These are phyloP conservation scores for Cadophora luteo-olivacea DNA, from an alignment of 2,329 filamentous ascomycete species.

Conservation along the genomic window DNA sequence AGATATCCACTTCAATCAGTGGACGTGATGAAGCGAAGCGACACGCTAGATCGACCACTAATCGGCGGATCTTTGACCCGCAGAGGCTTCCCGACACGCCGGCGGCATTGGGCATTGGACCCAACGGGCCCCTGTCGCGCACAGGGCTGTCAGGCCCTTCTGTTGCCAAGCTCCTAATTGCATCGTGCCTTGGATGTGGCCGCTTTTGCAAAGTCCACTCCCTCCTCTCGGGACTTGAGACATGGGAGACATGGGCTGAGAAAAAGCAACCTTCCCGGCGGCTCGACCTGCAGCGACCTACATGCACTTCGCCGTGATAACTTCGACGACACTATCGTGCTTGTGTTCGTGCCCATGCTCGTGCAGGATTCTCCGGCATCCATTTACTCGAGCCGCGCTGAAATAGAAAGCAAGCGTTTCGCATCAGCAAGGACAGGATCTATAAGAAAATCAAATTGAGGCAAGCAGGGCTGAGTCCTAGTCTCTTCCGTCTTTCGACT, in stretches of 20 bases:
- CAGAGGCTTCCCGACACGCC: background rate
- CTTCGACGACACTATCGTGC: background rate
- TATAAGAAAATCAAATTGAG: background rate
- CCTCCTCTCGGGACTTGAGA: background rate
- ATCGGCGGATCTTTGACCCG: background rate
- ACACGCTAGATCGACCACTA: constrained; percentile 13
- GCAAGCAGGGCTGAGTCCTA: background rate
- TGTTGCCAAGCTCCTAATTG: background rate
- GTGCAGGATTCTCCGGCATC: background rate
- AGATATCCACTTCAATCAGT: background rate
- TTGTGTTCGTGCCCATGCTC: no score
- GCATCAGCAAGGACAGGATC: background rate
- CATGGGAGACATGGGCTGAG: background rate
- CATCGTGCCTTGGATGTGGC: no score
- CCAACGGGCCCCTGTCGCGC: background rate
- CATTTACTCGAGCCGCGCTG: background rate
- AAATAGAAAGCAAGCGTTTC: background rate
- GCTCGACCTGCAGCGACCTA: background rate
- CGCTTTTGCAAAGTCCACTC: background rate
- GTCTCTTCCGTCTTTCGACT: background rate
- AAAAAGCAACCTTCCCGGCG: background rate
- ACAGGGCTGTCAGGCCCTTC: background rate
- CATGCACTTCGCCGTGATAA: background rate
- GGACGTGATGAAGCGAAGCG: no score
- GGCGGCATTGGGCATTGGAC: background rate